Base-by-base conservation (phyloP, 208 protist species). In the Willaertia magna region DNA sequence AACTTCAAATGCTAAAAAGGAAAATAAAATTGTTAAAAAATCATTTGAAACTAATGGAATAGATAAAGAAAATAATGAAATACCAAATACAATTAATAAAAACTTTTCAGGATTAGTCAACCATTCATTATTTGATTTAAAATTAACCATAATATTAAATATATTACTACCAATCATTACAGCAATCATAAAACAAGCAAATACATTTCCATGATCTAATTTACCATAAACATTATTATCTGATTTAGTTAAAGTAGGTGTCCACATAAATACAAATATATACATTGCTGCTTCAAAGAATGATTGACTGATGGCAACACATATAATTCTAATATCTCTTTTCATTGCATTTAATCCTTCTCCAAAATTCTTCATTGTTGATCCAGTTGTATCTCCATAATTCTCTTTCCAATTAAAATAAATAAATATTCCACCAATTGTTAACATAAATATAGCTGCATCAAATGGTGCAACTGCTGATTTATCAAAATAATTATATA, bases 201-300 rank as follows among this genome's bases (percentile, higher is more conserved):
- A 96, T 43, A 96, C 88, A 14, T 93, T 61, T 44, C 94, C 94
- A 79, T 49, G 42, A 16, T 46, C 18, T 4, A 79, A 14, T 52
- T 30, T 0, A 11, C n/a, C 26, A 83, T 59, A 26, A 16, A 4
- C 14, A 26, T 49, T 12, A 4, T 12, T 30, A 74, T 30, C 79
- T 34, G 88, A 86, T 18, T 89, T 75, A 47, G 89, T 85, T 20
- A 97, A 85, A 16, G 89, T 87, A 4, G 95, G 95, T 30, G 92
- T 95, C 95, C 95, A 97, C 81, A 96, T 89, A 79, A 96, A 95
- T 14, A 96, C 94, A 88, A 96, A 94, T 9, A 87, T 87, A 48
- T 95, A 93, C 94, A 96, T 95, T 40, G 92, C 91, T 16, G 88
- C 91, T 84, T 96, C 94, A 85, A 96, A 96, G 20, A 95, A 83